phyloP scores from a whole-genome alignment of 805 yeast species.

The Candida mattraensis region DNA sequence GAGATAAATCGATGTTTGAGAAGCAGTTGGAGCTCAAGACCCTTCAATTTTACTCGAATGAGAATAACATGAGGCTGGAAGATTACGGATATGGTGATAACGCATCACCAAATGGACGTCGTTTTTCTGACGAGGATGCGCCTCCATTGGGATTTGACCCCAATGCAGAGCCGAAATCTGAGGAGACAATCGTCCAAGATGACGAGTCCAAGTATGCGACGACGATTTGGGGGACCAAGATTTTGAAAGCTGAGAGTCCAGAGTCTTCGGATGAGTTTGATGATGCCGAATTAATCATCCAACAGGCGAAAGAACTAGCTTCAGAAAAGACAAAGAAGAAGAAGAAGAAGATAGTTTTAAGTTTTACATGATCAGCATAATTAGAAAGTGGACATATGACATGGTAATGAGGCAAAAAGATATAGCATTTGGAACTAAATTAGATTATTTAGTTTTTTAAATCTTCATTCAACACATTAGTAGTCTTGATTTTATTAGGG shows the following conservation, averaged over 20 bases:
- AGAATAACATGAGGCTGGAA: conserved; percentile 43
- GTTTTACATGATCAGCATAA: conserved; percentile 19
- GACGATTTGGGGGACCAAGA: conserved; percentile 79
- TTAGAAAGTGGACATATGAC: no score
- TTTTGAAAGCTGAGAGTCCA: conserved; percentile 41
- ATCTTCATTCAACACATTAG: conserved; percentile 66
- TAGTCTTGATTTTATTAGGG: conserved; percentile 8
- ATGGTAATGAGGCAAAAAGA: neutral
- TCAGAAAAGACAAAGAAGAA: conserved; percentile 36
- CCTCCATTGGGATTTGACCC: conserved; percentile 16
- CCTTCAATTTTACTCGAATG: conserved; percentile 57
- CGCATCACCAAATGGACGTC: conserved; percentile 28
- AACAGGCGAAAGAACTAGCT: conserved; percentile 51
- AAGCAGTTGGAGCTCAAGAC: conserved; percentile 57
- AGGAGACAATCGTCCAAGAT: conserved; percentile 7
- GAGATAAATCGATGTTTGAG: conserved; percentile 55
- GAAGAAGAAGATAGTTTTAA: conserved; percentile 36
- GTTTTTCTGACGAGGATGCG: conserved; percentile 14
- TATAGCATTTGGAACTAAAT: no score
- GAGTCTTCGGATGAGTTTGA: conserved; percentile 46
- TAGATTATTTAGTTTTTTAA: conserved; percentile 74
- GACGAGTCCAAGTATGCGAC: conserved; percentile 27
- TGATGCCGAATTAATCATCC: conserved; percentile 47
- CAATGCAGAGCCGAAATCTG: conserved; percentile 6
- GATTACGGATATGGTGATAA: conserved; percentile 39